Evolutionary conservation across 225 moss, liverwort and hornwort species (phyloP), one percentile per base, ranked within the genome.

Genomic region (Physcomitrellopsis africana): DNA sequence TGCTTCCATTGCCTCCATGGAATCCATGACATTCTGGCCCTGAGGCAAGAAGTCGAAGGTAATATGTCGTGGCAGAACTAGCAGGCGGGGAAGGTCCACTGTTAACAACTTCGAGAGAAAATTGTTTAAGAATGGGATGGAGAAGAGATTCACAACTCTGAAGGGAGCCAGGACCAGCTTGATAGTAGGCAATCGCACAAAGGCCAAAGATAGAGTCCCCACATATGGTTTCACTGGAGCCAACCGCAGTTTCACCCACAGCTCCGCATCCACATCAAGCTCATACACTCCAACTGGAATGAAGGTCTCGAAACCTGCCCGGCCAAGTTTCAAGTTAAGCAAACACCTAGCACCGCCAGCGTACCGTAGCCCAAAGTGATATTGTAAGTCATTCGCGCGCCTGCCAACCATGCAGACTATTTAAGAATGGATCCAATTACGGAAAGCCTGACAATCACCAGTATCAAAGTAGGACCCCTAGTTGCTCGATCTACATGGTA

Each of bases 271-370:
- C 58, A 96, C 96, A 51, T 96, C 96, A 14, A 96, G 85, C 57
- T 96, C 91, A 15, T 96, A 96, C 1, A 96, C 96, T 60, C 96
- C 94, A 23, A 96, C 96, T 8, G 96, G 96, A 52, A 96, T 92
- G 1, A 83, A 85, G 1, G 92, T 87, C 42, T 86, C 84, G 10
- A 96, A 58, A 11, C 94, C 94, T 9, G 94, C 92, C 54, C 91
- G 86, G 8, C 73, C 94, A 51, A 96, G 81, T 43, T 96, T 83
- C 54, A 94, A 69, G 46, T 81, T 88, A 5, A 96, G 89, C 81
- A 96, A 77, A 77, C 96, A 96, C 64, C 86, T 88, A 55, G 96
- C 96, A 59, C 96, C 96, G 3, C 96, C 96, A 23, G 96, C 83
- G 62, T 96, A 96, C 8, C 96, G 92, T 60, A 94, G 75, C 8